A percentile compares a stretch with the other conserved stretches of the same genome.
Conservation (phyloP, 2,329 filamentous ascomycete genomes). For the Pseudogymnoascus sp. region DNA sequence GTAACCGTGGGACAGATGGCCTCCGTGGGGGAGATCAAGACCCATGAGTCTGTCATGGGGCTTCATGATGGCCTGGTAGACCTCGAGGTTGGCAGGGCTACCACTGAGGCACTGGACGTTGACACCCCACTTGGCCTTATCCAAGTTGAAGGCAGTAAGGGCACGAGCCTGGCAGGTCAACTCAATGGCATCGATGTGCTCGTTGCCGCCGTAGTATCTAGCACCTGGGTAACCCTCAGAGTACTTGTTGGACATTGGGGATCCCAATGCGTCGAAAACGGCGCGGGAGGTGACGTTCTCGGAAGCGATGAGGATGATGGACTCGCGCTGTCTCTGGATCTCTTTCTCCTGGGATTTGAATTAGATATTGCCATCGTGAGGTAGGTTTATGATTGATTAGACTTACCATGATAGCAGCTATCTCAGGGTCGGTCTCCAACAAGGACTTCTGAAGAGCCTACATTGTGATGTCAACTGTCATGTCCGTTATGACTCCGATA, state of each 20-base stretch:
- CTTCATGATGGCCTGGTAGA: conserved; percentile 95
- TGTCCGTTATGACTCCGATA: conserved; percentile 12
- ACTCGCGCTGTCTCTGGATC: conserved; percentile 95
- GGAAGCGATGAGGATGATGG: conserved; percentile 95
- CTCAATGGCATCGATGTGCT: conserved; percentile 97
- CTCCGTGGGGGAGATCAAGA: conserved; percentile 90
- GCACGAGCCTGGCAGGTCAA: conserved; percentile 89
- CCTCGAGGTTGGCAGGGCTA: conserved; percentile 92
- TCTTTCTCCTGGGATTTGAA: conserved; percentile 61
- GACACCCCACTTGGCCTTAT: conserved; percentile 89
- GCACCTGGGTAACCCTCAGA: conserved; percentile 97
- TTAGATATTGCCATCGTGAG: conserved; percentile 9
- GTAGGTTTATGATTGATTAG: not conserved
- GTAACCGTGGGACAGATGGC: conserved; percentile 94
- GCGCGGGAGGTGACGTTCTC: conserved; percentile 99
- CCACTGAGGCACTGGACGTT: conserved; percentile 94
- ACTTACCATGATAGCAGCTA: conserved; percentile 90
- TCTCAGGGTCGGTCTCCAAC: conserved; percentile 83
- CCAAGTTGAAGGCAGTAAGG: conserved; percentile 80
- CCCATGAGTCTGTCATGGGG: conserved; percentile 96
- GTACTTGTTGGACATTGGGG: conserved; percentile 98
- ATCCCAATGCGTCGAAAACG: conserved; percentile 94
- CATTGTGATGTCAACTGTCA: conserved; percentile 29
- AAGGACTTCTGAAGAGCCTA: conserved; percentile 96
- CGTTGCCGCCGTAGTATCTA: conserved; percentile 97